phyloP scores from a whole-genome alignment of 2,329 filamentous ascomycete species.

The Kalaharituber pfeilii region DNA sequence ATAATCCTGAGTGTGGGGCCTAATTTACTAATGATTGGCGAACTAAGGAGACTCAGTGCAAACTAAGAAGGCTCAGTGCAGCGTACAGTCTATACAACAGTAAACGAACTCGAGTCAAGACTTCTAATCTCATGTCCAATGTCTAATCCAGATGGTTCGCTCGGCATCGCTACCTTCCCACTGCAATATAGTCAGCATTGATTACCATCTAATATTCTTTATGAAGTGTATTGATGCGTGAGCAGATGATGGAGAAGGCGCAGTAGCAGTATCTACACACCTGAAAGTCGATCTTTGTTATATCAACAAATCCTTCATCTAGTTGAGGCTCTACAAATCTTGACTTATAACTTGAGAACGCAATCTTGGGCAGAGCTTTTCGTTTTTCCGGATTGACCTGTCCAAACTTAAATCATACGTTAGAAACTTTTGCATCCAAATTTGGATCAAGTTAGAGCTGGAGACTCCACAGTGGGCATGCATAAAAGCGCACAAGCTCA shows the following conservation, averaged over 20 bases:
- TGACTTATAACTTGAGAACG: slow-evolving; percentile 58
- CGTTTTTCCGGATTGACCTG: slow-evolving; percentile 72
- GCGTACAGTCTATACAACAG: too few relatives aligned
- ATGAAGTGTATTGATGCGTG: too few relatives aligned
- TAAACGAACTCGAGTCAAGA: too few relatives aligned
- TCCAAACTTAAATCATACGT: slow-evolving; percentile 2
- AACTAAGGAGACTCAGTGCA: too few relatives aligned
- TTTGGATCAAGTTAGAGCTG: not conserved
- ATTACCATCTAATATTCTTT: too few relatives aligned
- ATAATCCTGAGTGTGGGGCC: too few relatives aligned
- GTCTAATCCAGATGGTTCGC: slow-evolving; percentile 53
- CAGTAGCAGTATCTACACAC: too few relatives aligned
- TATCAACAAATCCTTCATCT: slow-evolving; percentile 69
- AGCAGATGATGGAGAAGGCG: too few relatives aligned
- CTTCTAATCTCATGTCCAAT: too few relatives aligned
- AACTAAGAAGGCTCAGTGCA: too few relatives aligned
- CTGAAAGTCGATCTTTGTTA: slow-evolving; percentile 56
- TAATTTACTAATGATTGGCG: too few relatives aligned
- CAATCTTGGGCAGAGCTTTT: slow-evolving; percentile 53
- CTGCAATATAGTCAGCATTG: slow-evolving; percentile 22
- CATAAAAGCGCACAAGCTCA: too few relatives aligned
- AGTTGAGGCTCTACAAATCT: slow-evolving; percentile 54
- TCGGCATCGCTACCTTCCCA: slow-evolving; percentile 55
- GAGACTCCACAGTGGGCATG: not conserved
- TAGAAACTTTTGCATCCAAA: not conserved